These are phyloP conservation scores for Pythium rhizo-oryzae DNA, from an alignment of 352 stramenopile genomes.

Conservation along the genomic window DNA sequence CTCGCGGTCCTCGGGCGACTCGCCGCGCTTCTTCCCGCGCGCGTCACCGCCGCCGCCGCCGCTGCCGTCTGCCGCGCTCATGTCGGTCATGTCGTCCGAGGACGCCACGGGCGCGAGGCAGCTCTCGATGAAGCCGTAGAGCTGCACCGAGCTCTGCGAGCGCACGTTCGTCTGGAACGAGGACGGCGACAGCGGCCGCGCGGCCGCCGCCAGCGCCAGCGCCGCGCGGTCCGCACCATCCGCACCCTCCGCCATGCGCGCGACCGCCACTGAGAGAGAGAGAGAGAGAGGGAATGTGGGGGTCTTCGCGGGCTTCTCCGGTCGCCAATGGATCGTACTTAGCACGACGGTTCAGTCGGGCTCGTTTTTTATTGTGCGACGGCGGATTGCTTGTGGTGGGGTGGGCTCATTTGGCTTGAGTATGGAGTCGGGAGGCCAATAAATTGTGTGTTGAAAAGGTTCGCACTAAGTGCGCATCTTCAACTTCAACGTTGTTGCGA, in stretches of 20 bases:
- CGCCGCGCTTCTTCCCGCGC: too few species aligned
- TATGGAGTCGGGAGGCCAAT: too few species aligned
- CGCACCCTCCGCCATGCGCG: neutral
- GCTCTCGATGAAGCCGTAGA: conserved; percentile 82
- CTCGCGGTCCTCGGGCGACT: conserved; percentile 67
- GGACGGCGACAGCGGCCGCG: conserved; percentile 19
- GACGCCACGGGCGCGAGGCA: conserved; percentile 35
- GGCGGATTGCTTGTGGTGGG: neutral
- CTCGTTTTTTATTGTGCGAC: neutral
- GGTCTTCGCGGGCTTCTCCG: conserved; percentile 2
- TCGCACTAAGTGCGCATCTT: conserved; percentile 20
- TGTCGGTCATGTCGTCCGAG: neutral
- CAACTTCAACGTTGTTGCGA: conserved; percentile 23
- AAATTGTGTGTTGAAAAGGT: neutral
- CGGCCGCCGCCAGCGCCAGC: neutral
- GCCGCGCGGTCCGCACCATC: too few species aligned
- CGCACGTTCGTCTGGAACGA: conserved; percentile 40
- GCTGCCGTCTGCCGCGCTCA: too few species aligned
- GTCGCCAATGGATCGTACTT: conserved; percentile 17
- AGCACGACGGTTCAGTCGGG: conserved; percentile 9
- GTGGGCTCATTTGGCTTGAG: too few species aligned
- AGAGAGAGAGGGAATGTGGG: neutral
- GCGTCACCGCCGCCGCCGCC: conserved; percentile 28
- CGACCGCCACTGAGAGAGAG: neutral
- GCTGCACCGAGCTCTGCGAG: conserved; percentile 83